Evolutionary conservation across 2,329 filamentous ascomycete genomes (phyloP).

Genomic region (Alternaria brassicicola): DNA sequence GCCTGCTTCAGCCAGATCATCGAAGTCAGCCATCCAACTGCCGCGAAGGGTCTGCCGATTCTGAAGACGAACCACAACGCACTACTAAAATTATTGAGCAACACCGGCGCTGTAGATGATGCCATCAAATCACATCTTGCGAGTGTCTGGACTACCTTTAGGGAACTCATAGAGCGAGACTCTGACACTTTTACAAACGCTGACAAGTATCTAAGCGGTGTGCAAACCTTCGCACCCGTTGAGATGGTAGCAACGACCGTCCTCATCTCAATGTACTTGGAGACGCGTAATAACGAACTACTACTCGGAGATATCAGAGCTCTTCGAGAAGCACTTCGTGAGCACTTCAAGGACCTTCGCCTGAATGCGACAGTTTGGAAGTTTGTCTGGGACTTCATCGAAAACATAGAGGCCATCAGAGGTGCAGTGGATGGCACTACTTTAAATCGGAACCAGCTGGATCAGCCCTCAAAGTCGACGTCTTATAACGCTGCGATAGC

Average conservation of each 20-base stretch:
- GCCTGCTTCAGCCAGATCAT: constrained; percentile 48
- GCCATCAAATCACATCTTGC: constrained; percentile 41
- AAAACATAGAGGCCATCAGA: constrained; percentile 33
- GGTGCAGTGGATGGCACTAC: constrained; percentile 34
- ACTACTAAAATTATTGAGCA: constrained; percentile 36
- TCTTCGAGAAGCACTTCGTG: constrained; percentile 34
- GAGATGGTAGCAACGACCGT: constrained; percentile 45
- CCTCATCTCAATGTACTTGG: constrained; percentile 42
- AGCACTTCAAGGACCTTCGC: constrained; percentile 39
- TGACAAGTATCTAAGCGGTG: constrained; percentile 28
- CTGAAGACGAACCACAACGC: constrained; percentile 28
- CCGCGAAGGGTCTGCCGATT: constrained; percentile 30
- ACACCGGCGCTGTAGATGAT: constrained; percentile 35
- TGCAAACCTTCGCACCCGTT: constrained; percentile 46
- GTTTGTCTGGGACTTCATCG: constrained; percentile 41
- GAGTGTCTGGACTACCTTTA: constrained; percentile 41
- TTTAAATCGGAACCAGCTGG: constrained; percentile 10
- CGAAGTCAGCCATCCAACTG: constrained; percentile 38
- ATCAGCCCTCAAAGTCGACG: not conserved
- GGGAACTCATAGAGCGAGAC: constrained; percentile 34
- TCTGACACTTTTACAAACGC: constrained; percentile 39
- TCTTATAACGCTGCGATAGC: not conserved
- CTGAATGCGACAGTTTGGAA: constrained; percentile 36
- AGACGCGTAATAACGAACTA: constrained; percentile 33
- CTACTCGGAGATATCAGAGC: constrained; percentile 40